Evolutionary conservation across 164 flowering plant genomes (phyloP), one percentile per base, ranked within the genome.

Genomic region (Kingdonia uniflora): DNA sequence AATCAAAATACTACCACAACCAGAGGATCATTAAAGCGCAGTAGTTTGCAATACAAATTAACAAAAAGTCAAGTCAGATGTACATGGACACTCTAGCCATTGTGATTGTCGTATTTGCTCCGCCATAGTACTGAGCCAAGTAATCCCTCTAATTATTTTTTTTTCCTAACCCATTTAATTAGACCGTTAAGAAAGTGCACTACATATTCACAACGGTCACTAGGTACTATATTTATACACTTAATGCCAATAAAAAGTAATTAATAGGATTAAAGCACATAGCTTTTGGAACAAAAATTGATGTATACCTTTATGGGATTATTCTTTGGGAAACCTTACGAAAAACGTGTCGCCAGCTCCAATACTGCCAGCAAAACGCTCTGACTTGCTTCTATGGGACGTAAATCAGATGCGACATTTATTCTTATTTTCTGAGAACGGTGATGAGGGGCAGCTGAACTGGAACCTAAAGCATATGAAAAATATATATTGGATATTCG

Each of bases 251-350:
- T 10, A 41, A 14, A 5, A 14, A 11, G 17, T 14, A 10, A 41
- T n/a, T 41, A 41, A 14, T 11, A 45, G 49, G 22, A 11, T 12
- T 14, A 23, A 49, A 49, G 2, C 1, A 24, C 19, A 1, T 14
- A 17, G 4, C 6, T 3, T 3, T 29, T 29, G n/a, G n/a, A n/a
- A n/a, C n/a, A n/a, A n/a, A n/a, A 29, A 29, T 8, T 29, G 35
- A 41, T 3, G 8, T 23, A 52, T 71, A 83, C 96, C 94, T 84
- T 82, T 5, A 84, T 87, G 56, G 99, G 99, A 64, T 92, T 79
- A 52, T 88, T 88, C 74, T 86, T 92, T 58, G 99, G 99, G 39
- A 92, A 71, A 62, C 99, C 99, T 56, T 74, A 76, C 19, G 94
- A 83, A 59, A 84, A 92, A 14, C 95, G 82, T 56, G 71, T 72